These are phyloP conservation scores for Colletotrichum sojae DNA, from an alignment of 2,329 filamentous ascomycete species.

Conservation along the genomic window DNA sequence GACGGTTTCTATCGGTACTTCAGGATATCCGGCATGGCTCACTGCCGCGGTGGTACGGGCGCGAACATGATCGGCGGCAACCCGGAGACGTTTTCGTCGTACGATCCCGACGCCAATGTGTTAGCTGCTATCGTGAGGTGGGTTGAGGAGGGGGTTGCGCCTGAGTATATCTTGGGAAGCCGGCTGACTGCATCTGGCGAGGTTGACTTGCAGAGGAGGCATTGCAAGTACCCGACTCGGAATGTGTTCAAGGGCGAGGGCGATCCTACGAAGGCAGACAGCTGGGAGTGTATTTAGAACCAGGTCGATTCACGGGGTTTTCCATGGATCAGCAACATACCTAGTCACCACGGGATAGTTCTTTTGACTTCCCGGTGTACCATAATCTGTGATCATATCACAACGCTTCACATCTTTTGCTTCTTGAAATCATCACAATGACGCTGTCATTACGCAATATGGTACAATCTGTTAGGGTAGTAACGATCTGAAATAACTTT, in stretches of 20 bases:
- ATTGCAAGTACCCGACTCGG: constrained; percentile 53
- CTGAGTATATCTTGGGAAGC: constrained; percentile 53
- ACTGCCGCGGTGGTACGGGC: constrained; percentile 64
- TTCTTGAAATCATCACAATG: no score
- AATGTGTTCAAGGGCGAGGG: constrained; percentile 50
- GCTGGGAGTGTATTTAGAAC: constrained; percentile 47
- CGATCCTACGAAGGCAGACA: constrained; percentile 45
- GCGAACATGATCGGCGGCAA: constrained; percentile 52
- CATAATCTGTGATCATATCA: no score
- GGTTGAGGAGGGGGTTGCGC: constrained; percentile 61
- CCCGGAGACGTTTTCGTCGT: constrained; percentile 30
- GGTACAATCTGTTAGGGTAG: no score
- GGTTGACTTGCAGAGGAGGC: constrained; percentile 49
- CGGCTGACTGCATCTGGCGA: constrained; percentile 48
- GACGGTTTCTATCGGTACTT: constrained; percentile 66
- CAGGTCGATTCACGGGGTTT: no score
- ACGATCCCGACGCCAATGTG: constrained; percentile 58
- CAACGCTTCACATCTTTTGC: no score
- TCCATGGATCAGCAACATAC: no score
- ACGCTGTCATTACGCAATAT: no score
- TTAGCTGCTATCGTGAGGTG: constrained; percentile 64
- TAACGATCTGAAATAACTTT: no score
- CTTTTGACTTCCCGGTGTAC: no score
- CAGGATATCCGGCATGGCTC: constrained; percentile 64
- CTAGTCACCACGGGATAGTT: no score